These are phyloP conservation scores for Datisca glomerata DNA, from an alignment of 306 rosid species.

Conservation along the genomic window DNA sequence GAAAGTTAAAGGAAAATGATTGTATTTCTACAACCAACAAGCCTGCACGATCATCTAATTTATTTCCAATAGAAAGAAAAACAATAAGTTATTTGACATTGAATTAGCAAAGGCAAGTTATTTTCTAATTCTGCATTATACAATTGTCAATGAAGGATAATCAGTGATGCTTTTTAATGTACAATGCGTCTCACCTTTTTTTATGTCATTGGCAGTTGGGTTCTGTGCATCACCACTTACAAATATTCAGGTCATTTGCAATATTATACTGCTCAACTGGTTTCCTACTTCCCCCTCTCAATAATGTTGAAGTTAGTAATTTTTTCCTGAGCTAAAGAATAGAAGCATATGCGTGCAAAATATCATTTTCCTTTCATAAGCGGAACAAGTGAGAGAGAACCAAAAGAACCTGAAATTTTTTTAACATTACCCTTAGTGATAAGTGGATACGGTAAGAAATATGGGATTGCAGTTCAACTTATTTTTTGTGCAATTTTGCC, in stretches of 20 bases:
- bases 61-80: no score
- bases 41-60: no score
- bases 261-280: slow-evolving; percentile 54
- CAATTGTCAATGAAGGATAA: not conserved
- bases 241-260: slow-evolving; percentile 44
- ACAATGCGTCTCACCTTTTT: slow-evolving; percentile 44
- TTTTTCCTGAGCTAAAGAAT: slow-evolving; percentile 62
- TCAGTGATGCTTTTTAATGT: slow-evolving; percentile 5
- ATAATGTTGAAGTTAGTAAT: slow-evolving; percentile 64
- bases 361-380: slow-evolving; percentile 6
- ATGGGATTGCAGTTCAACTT: slow-evolving; percentile 42
- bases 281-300: slow-evolving; percentile 67
- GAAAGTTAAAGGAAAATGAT: no score
- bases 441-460: slow-evolving; percentile 61
- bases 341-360: slow-evolving; percentile 70
- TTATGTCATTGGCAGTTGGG: slow-evolving; percentile 25
- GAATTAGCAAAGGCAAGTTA: not conserved
- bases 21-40: no score
- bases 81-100: no score
- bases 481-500: slow-evolving; percentile 17
- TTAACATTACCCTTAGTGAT: slow-evolving; percentile 81
- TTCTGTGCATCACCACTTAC: slow-evolving; percentile 39
- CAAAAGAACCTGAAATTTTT: no score
- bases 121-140: no score
- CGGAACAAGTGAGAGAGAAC: slow-evolving; percentile 8